Conservation (phyloP, 805 yeast genomes). For the Candida anglica region DNA sequence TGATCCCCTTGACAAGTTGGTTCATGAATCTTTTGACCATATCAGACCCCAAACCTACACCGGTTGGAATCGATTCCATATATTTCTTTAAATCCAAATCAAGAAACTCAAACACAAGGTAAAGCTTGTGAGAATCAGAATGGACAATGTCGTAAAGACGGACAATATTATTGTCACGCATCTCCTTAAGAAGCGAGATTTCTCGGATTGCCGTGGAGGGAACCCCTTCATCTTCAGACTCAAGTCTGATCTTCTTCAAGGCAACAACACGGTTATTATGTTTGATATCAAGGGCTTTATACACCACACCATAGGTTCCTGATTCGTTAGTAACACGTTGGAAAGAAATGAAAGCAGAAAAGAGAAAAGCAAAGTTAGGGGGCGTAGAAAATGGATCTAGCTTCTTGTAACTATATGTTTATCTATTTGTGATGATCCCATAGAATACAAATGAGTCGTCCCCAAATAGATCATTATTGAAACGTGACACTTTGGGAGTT, state of each 20-base stretch:
- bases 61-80: slow-evolving; percentile 93
- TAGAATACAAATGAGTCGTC: too few species aligned
- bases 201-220: slow-evolving; percentile 98
- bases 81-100: slow-evolving; percentile 94
- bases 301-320: slow-evolving; percentile 96
- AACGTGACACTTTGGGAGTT: not conserved
- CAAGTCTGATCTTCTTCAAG: slow-evolving; percentile 88
- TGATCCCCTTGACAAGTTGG: slow-evolving; percentile 86
- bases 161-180: slow-evolving; percentile 91
- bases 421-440: too few species aligned
- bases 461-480: too few species aligned
- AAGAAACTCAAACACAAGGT: slow-evolving; percentile 88
- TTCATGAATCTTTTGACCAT: slow-evolving; percentile 91
- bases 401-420: too few species aligned
- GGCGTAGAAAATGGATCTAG: too few species aligned
- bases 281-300: slow-evolving; percentile 86
- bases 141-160: slow-evolving; percentile 91
- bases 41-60: slow-evolving; percentile 83
- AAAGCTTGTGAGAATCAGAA: slow-evolving; percentile 87
- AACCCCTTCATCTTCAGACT: slow-evolving; percentile 97
- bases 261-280: slow-evolving; percentile 95
- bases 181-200: slow-evolving; percentile 88
- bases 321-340: slow-evolving; percentile 10
- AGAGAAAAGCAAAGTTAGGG: too few species aligned
- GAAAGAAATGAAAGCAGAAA: too few species aligned